A percentile compares a stretch with the other conserved stretches of the same genome.
These are phyloP conservation scores for Diutina siamensis DNA, from an alignment of 1,139 yeast genomes.

Conservation along the genomic window DNA sequence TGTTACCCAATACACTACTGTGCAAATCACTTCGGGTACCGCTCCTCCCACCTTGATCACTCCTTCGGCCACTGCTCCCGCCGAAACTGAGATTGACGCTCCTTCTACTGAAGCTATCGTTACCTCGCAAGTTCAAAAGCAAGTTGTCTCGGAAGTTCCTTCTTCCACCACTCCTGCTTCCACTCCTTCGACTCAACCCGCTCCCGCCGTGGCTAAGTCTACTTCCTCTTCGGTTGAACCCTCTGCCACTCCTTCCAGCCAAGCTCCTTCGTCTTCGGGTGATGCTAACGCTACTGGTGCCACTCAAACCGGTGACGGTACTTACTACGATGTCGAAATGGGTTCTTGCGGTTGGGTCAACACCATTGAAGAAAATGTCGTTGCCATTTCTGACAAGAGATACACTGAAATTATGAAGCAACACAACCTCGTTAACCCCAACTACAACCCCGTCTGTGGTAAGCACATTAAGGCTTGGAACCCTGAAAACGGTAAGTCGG, in stretches of 20 bases:
- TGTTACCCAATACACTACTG: slow-evolving; percentile 13
- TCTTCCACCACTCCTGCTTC: background rate
- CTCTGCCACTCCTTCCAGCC: background rate
- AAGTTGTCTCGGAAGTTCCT: slow-evolving; percentile 14
- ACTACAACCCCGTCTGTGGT: slow-evolving; percentile 39
- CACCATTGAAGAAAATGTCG: slow-evolving; percentile 37
- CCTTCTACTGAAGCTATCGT: slow-evolving; percentile 7
- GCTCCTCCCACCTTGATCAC: slow-evolving; percentile 9
- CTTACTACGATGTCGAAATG: slow-evolving; percentile 45
- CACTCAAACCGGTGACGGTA: slow-evolving; percentile 67
- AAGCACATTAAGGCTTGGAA: slow-evolving; percentile 30
- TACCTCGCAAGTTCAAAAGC: slow-evolving; percentile 10
- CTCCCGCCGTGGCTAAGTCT: background rate
- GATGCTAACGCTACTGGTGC: slow-evolving; percentile 41
- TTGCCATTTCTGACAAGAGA: slow-evolving; percentile 17
- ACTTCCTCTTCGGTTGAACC: background rate
- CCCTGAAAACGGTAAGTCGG: slow-evolving; percentile 25
- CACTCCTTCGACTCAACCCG: background rate
- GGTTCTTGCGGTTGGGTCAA: slow-evolving; percentile 51
- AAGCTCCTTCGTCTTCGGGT: background rate
- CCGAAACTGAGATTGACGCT: slow-evolving; percentile 1
- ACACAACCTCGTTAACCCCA: slow-evolving; percentile 33
- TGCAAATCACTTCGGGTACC: slow-evolving; percentile 8
- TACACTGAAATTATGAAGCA: slow-evolving; percentile 1
- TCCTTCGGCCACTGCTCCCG: background rate